A percentile compares a stretch with the other conserved stretches of the same genome.
These are phyloP conservation scores for Triticum aestivum DNA, from an alignment of 176 grass and related monocot genomes.

Conservation along the genomic window DNA sequence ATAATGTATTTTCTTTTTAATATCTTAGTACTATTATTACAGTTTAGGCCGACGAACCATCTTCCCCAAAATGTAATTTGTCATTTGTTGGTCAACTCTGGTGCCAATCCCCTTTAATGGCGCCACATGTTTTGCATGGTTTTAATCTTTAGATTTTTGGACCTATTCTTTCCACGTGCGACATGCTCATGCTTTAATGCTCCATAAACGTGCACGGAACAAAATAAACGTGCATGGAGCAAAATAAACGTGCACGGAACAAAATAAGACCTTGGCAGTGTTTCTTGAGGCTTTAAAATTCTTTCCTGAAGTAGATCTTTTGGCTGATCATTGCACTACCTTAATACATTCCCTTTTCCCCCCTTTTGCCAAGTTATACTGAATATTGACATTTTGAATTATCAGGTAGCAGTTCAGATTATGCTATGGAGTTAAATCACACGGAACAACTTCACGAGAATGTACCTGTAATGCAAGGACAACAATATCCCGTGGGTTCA, in stretches of 20 bases:
- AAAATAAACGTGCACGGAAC: background rate
- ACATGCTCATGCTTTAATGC: constrained; percentile 1
- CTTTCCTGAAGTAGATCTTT: constrained; percentile 22
- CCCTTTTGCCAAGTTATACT: background rate
- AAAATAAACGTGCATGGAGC: background rate
- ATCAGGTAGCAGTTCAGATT: constrained; percentile 76
- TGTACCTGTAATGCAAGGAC: constrained; percentile 72
- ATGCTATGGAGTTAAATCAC: constrained; percentile 88
- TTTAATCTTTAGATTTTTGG: background rate
- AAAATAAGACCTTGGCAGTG: background rate
- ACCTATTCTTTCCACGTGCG: constrained; percentile 7
- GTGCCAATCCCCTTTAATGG: background rate
- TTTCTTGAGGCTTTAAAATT: constrained; percentile 18
- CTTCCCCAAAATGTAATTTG: background rate
- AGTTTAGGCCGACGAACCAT: background rate
- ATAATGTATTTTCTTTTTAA: background rate
- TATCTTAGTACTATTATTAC: background rate
- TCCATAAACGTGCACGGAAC: background rate
- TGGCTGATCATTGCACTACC: background rate
- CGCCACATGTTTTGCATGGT: background rate
- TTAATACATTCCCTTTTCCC: background rate
- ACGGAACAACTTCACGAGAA: constrained; percentile 96
- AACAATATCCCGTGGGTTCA: constrained; percentile 73
- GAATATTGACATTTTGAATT: constrained; percentile 18
- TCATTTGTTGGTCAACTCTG: background rate